Conservation (phyloP, 78 protist species). For the Goniomonas avonlea region DNA sequence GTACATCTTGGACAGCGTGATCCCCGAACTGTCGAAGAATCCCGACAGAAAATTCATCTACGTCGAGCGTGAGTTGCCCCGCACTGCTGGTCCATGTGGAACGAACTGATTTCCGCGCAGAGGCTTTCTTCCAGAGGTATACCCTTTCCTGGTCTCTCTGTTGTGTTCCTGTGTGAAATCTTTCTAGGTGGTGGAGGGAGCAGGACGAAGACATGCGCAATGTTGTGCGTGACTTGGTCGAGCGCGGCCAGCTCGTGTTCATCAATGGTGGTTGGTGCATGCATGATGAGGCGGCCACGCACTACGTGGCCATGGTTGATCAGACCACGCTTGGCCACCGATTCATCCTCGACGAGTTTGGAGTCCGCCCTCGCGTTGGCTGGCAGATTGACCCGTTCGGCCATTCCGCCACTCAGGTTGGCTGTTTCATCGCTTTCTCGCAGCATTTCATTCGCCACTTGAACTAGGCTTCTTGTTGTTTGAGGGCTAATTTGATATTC, state of each 20-base stretch:
- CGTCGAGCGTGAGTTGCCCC: constrained; percentile 70
- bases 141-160: no score
- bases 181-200: constrained; percentile 53
- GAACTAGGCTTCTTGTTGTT: background rate
- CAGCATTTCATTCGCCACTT: background rate
- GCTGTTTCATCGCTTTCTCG: background rate
- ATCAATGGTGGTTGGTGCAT: constrained; percentile 81
- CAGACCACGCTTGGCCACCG: constrained; percentile 17
- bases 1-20: constrained; percentile 20
- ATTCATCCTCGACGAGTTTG: background rate
- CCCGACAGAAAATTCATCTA: constrained; percentile 69
- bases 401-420: constrained; percentile 43
- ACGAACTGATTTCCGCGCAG: background rate
- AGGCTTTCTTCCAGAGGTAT: constrained; percentile 21
- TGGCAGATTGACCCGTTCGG: constrained; percentile 83
- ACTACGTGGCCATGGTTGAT: constrained; percentile 48
- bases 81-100: no score
- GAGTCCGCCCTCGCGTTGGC: constrained; percentile 13
- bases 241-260: constrained; percentile 64
- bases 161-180: no score
- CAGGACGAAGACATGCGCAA: constrained; percentile 23
- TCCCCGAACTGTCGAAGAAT: constrained; percentile 35
- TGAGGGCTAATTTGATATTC: background rate
- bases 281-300: constrained; percentile 84
- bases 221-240: constrained; percentile 43